These are phyloP conservation scores for Helotiales sp. DNA, from an alignment of 2,329 filamentous ascomycete genomes.

Conservation along the genomic window DNA sequence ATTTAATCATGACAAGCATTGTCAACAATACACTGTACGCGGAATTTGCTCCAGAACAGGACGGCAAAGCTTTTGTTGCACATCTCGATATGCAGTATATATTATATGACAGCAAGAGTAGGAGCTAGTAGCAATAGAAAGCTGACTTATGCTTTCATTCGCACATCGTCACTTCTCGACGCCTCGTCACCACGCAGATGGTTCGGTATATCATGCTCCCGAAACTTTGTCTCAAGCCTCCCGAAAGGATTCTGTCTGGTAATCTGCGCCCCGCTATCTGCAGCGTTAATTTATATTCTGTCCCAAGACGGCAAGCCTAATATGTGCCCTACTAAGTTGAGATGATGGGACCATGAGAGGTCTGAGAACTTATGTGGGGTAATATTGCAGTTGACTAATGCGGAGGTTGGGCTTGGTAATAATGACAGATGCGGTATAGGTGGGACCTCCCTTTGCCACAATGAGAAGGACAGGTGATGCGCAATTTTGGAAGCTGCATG, in stretches of 20 bases:
- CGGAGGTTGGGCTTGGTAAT: constrained; percentile 1
- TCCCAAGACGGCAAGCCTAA: neutral
- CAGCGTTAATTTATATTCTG: neutral
- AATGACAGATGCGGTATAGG: neutral
- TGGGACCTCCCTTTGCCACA: neutral
- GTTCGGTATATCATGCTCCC: neutral
- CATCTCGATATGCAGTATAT: neutral
- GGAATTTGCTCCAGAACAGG: neutral
- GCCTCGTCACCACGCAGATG: neutral
- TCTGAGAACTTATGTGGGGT: neutral
- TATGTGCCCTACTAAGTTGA: neutral
- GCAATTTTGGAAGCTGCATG: neutral
- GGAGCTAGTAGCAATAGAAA: neutral
- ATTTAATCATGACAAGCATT: neutral
- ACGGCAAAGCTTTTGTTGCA: neutral
- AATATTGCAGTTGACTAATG: constrained; percentile 1
- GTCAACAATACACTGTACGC: neutral
- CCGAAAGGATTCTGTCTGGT: neutral
- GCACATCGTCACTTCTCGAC: neutral
- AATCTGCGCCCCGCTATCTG: neutral
- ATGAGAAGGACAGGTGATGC: neutral
- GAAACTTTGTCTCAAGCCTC: neutral
- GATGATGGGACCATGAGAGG: neutral
- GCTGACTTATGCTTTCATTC: neutral
- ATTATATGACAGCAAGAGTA: neutral